Evolutionary conservation across 352 stramenopile genomes (phyloP), one percentile per base, ranked within the genome.

Genomic region (Pythium guiyangense): DNA sequence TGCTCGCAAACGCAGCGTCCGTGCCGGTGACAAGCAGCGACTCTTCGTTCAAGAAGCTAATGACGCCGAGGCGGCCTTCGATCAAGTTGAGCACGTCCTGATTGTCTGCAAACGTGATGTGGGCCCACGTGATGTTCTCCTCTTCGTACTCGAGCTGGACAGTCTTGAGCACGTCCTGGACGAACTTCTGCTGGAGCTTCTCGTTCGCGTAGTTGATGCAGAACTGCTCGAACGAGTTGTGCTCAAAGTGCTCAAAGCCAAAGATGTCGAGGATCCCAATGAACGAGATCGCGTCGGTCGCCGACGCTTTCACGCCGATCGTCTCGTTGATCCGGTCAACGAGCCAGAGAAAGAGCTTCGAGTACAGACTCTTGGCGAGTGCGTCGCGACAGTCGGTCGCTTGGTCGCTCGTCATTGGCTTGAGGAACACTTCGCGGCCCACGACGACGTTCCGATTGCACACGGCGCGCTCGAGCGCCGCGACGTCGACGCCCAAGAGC

Each of bases 221-320:
- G 35, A 97, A 87, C 62, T 98, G 92, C 67, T 98, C 92, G 52
- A 98, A 97, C 25, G 74, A 94, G 64, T 98, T 98, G 55, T 94
- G 79, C 47, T 96, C 86, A 49, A 98, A 98, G 55, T 96, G 90
- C 60, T 98, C 92, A 60, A 98, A 98, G 10, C 92, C 92, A 54
- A 97, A 98, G 49, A 98, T 98, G 66, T 98, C 92, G 27, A 98
- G 75, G 53, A 98, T 92, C 10, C 92, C 91, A 22, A 98, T 97
- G 51, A 96, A 94, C 25, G 86, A 77, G 8, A 67, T 73, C 63
- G 22, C 66, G 14, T n/a, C 39, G 6, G 39, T 20, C 39, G 31
- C 31, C 31, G 31, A 73, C 8, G 63, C 75, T 34, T 77, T 70
- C 8, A 88, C 84, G 34, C 83, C 80, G 42, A 97, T 96, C 3